These are phyloP conservation scores for Spergularia azorica DNA, from an alignment of 179 eudicot species.

Conservation along the genomic window DNA sequence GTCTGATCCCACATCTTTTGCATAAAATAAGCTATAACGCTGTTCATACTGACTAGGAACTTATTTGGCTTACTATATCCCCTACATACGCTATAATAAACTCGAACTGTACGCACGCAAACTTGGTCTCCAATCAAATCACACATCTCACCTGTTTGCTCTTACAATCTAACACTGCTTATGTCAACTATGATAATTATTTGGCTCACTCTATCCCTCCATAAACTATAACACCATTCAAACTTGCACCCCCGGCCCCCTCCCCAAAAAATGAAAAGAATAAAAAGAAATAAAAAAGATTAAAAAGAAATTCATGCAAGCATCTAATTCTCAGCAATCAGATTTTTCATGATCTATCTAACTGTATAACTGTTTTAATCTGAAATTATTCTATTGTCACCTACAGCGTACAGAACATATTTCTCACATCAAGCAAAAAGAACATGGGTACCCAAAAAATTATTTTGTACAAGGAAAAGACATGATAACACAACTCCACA, in stretches of 20 bases:
- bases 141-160: too few species aligned
- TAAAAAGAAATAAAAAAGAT: too few species aligned
- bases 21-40: background rate
- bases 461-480: background rate
- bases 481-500: background rate
- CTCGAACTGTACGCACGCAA: background rate
- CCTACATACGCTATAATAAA: slow-evolving; percentile 2
- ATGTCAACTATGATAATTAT: too few species aligned
- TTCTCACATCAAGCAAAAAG: background rate
- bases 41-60: too few species aligned
- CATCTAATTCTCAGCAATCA: background rate
- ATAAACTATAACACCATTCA: too few species aligned
- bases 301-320: too few species aligned
- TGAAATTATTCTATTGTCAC: background rate
- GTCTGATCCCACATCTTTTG: background rate
- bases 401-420: background rate
- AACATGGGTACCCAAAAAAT: background rate
- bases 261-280: too few species aligned
- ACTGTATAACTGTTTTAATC: background rate
- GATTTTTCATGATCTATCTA: background rate
- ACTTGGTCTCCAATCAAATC: too few species aligned
- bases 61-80: background rate
- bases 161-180: too few species aligned
- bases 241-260: background rate
- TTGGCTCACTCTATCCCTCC: too few species aligned